Evolutionary conservation across 495 filamentous ascomycete genomes (phyloP).

Genomic region (Aspergillus haitiensis): DNA sequence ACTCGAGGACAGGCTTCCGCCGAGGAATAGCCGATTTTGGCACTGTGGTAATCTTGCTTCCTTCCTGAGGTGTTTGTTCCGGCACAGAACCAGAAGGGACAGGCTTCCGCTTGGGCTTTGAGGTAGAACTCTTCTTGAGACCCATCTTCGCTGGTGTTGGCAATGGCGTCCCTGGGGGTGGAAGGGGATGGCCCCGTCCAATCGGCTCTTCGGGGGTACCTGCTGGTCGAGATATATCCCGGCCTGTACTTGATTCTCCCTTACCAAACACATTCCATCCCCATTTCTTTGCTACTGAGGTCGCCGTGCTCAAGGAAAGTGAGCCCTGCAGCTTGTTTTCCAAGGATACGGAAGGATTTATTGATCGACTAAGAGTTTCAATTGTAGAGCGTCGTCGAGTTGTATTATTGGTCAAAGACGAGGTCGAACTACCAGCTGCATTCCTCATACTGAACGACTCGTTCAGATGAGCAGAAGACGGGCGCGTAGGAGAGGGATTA

Average conservation of each 20-base stretch:
- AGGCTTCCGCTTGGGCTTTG: slow-evolving; percentile 62
- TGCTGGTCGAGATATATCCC: slow-evolving; percentile 39
- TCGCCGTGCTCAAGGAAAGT: slow-evolving; percentile 67
- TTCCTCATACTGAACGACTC: slow-evolving; percentile 33
- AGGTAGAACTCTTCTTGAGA: slow-evolving; percentile 54
- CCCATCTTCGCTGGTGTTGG: slow-evolving; percentile 72
- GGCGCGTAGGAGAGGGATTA: slow-evolving; percentile 23
- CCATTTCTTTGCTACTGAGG: slow-evolving; percentile 83
- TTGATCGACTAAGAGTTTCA: slow-evolving; percentile 42
- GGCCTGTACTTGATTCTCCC: slow-evolving; percentile 38
- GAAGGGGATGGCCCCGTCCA: slow-evolving; percentile 61
- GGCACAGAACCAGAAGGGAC: slow-evolving; percentile 46
- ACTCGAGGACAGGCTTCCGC: slow-evolving; percentile 39
- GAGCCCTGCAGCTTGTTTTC: slow-evolving; percentile 40
- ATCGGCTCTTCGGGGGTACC: slow-evolving; percentile 67
- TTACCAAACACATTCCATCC: slow-evolving; percentile 69
- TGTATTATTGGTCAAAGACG: slow-evolving; percentile 33
- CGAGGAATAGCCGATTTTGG: slow-evolving; percentile 36
- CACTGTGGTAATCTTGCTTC: slow-evolving; percentile 25
- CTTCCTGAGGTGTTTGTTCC: slow-evolving; percentile 26
- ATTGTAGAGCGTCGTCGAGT: slow-evolving; percentile 40
- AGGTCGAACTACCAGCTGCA: slow-evolving; percentile 33
- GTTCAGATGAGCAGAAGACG: slow-evolving; percentile 30
- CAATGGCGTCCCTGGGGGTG: slow-evolving; percentile 59
- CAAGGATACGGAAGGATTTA: slow-evolving; percentile 28